These are phyloP conservation scores for Annulohypoxylon stygium DNA, from an alignment of 495 filamentous ascomycete genomes.

Conservation along the genomic window DNA sequence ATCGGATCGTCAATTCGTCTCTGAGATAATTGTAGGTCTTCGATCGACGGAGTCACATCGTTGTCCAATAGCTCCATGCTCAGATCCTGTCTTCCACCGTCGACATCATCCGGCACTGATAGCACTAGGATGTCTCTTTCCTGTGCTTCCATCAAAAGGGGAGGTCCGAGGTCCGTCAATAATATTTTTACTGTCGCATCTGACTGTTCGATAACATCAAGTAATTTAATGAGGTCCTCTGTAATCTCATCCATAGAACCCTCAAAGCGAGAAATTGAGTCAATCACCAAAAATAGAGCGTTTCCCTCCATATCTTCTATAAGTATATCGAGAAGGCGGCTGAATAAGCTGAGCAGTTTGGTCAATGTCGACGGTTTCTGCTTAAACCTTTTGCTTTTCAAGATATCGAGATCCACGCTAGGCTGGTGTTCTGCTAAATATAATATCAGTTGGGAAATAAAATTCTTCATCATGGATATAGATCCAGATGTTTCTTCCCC, in stretches of 20 bases:
- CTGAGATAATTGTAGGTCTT: constrained; percentile 7
- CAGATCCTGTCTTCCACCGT: constrained; percentile 4
- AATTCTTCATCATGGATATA: constrained; percentile 7
- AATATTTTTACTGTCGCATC: constrained; percentile 1
- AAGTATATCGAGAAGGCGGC: not conserved
- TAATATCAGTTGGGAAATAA: constrained; percentile 13
- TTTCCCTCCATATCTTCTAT: not conserved
- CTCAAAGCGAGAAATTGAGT: constrained; percentile 6
- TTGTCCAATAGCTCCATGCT: constrained; percentile 5
- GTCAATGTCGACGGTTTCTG: not conserved
- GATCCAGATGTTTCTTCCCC: constrained; percentile 3
- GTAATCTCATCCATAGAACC: constrained; percentile 8
- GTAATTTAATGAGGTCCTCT: not conserved
- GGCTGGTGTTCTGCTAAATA: constrained; percentile 5
- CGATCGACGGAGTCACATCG: not conserved
- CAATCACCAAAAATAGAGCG: constrained; percentile 1
- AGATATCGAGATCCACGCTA: constrained; percentile 4
- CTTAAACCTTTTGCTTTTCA: constrained; percentile 7
- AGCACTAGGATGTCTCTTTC: constrained; percentile 1
- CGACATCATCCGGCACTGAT: constrained; percentile 7
- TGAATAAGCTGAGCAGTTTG: not conserved
- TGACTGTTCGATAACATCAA: not conserved
- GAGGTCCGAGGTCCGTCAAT: constrained; percentile 7
- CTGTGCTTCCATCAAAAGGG: constrained; percentile 12
- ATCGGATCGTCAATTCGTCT: not conserved